Base-by-base conservation (phyloP, 495 filamentous ascomycete species). In the Penicillium coffeae region DNA sequence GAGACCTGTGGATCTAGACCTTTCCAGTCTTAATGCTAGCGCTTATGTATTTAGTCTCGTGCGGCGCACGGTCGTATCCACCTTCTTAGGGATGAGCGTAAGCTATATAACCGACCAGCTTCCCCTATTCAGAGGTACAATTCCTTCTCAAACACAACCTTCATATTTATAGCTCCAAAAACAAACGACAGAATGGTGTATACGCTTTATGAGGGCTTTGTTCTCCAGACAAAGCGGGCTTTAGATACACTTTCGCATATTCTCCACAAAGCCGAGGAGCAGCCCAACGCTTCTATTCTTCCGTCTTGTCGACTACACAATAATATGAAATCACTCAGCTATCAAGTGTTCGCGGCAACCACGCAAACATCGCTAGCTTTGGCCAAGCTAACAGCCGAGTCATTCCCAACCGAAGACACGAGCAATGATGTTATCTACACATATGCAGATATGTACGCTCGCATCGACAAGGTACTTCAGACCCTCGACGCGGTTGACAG, bases 201-300 rank as follows among this genome's bases (percentile, higher is more conserved):
- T 55, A 51, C 48, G 0, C 10, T 51, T 38, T 51, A 51, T 38
- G 48, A 51, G 34, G 41, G 48, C 41, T 51, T 51, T 38, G 35
- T 51, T 38, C 48, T 51, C 48, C 48, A 51, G 16, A 21, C 48
- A 45, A 51, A 51, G 41, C 48, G 48, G 1, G 21, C 40, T 16
- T 25, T 51, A 39, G 39, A 33, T 12, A 6, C 48, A 25, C 48
- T 51, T 19, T 38, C 33, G 7, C 13, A 51, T 21, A 45, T 51
- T 2, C 19, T 51, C 21, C 41, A 34, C 32, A 51, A 51, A 39
- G 48, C 41, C 41, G 40, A 51, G 32, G 33, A 45, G 10, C 21
- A 22, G 4, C 48, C 48, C 13, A 40, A 51, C 25, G 48, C 48
- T 9, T 51, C 48, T 22, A 38, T 12, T 13, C 22, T 51, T 20